Evolutionary conservation across 1,139 yeast species (phyloP).

Genomic region (Pneumocystis jirovecii): DNA sequence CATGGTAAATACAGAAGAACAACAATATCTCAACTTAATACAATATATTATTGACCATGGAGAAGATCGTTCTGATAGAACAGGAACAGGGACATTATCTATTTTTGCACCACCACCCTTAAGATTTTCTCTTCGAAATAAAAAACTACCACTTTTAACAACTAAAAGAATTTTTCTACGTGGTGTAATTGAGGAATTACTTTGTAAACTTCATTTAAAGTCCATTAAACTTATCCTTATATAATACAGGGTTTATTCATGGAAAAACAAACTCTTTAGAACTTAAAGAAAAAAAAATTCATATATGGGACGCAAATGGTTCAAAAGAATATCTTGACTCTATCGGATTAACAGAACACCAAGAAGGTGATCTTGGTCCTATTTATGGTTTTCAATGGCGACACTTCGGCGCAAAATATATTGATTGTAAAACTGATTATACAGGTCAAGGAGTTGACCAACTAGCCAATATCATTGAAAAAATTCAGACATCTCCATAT

Average conservation of each 20-base stretch:
- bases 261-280: conserved; percentile 82
- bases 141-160: conserved; percentile 71
- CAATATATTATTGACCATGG: conserved; percentile 63
- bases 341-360: conserved; percentile 60
- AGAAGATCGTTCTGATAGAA: conserved; percentile 82
- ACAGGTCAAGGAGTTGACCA: conserved; percentile 84
- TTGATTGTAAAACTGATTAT: conserved; percentile 74
- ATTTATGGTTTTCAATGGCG: conserved; percentile 99
- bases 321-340: conserved; percentile 78
- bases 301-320: conserved; percentile 99
- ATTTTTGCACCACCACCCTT: conserved; percentile 92
- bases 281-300: conserved; percentile 68
- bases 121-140: conserved; percentile 60
- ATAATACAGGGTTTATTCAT: conserved; percentile 62
- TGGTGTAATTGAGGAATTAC: conserved; percentile 41
- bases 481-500: conserved; percentile 73
- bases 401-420: conserved; percentile 89
- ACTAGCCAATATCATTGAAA: conserved; percentile 60
- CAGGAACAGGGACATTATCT: conserved; percentile 90
- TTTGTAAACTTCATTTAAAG: neutral
- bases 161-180: conserved; percentile 84
- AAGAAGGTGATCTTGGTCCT: conserved; percentile 94
- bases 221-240: conserved; percentile 40
- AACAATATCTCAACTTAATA: conserved; percentile 74
- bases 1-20: conserved; percentile 43